Conservation (phyloP, 23 red algal genomes). For the Chondrus crispus region DNA sequence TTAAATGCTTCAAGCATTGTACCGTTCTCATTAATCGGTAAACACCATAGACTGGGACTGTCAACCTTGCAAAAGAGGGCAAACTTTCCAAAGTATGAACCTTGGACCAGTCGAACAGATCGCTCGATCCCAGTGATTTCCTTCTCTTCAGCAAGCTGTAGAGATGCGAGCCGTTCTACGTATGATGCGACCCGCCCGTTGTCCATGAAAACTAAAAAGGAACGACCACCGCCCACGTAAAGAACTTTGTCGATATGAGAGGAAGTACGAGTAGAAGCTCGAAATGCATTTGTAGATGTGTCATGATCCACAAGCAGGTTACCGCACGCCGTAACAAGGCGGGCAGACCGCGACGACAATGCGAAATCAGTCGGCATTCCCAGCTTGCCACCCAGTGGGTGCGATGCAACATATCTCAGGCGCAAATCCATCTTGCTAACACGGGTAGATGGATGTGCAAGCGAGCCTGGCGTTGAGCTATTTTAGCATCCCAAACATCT, state of each 20-base stretch:
- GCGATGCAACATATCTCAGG: not conserved
- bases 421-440: not conserved
- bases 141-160: constrained; percentile 12
- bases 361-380: not conserved
- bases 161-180: not conserved
- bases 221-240: constrained; percentile 5
- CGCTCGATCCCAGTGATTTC: not conserved
- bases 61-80: constrained; percentile 46
- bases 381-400: not conserved
- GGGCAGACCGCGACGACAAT: constrained; percentile 11
- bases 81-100: not conserved
- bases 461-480: too few relatives aligned
- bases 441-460: too few relatives aligned
- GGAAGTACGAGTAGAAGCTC: constrained; percentile 23
- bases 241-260: constrained; percentile 27
- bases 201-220: constrained; percentile 50
- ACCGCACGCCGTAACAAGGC: constrained; percentile 19
- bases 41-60: constrained; percentile 56
- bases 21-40: constrained; percentile 16
- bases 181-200: constrained; percentile 29
- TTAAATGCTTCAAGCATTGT: constrained; percentile 23
- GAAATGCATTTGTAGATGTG: constrained; percentile 44
- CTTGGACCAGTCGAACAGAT: constrained; percentile 1
- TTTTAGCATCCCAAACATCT: too few relatives aligned
- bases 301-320: constrained; percentile 44